Evolutionary conservation across 75 land plant genomes (phyloP), one percentile per base, ranked within the genome.

Genomic region (Pseudotsuga menziesii): DNA sequence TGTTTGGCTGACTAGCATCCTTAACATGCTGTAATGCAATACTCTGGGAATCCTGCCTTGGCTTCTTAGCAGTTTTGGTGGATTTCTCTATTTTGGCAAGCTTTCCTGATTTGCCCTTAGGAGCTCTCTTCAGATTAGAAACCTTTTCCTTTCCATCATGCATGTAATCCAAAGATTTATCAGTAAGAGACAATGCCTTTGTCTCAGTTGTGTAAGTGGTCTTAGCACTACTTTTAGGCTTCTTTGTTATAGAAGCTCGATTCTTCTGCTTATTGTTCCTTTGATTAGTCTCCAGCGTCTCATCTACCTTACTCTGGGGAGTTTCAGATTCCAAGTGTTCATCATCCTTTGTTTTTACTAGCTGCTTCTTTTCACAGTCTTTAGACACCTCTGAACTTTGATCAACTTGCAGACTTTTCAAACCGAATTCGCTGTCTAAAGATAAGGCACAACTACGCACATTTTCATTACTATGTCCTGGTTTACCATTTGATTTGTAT

Each of bases 81-180:
- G 36, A 20, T 15, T 20, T 8, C 69, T 86, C 69, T 16, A 5
- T 52, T n/a, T 41, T 52, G 4, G 16, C 13, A n/a, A 44, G 19
- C n/a, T 75, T 66, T 20, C n/a, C 27, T 3, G 27, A 22, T 62
- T 75, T 76, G 39, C 26, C 32, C 54, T 61, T 78, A 57, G 69
- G 41, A 61, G 8, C 16, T 35, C 25, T 64, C 56, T 23, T 67
- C 56, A 17, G 27, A 67, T 13, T 61, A 32, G 83, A 81, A 14
- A 32, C 56, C 39, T 89, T 86, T 73, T 83, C 86, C 56, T 84
- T 86, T 73, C 83, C 87, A 44, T 61, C 64, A 78, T 77, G 78
- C 14, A 74, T 22, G 12, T 72, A 23, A 13, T 48, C 60, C 27
- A 55, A 23, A 52, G 60, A 26, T 57, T 41, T 41, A 11, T 69